Conservation (phyloP, 345 rosid species). For the Theobroma cacao region DNA sequence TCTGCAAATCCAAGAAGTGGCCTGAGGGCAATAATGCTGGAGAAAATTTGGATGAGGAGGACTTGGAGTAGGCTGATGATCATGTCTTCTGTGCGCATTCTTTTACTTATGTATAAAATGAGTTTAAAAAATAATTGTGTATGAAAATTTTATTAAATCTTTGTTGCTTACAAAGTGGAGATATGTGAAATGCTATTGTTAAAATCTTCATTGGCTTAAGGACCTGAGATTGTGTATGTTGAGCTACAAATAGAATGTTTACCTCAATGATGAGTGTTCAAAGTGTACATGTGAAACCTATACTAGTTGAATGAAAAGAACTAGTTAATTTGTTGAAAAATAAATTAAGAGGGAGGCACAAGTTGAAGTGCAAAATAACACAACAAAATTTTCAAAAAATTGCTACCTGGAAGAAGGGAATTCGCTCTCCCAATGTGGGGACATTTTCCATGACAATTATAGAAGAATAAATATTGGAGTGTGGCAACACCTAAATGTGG, state of each 20-base stretch:
- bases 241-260: neutral
- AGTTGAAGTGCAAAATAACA: no score
- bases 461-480: no score
- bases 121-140: neutral
- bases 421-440: no score
- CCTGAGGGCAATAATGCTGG: constrained; percentile 21
- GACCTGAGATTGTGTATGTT: neutral
- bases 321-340: no score
- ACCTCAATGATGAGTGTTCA: neutral
- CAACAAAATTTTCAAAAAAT: no score
- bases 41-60: neutral
- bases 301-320: no score
- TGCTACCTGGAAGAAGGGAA: no score
- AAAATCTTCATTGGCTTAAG: neutral
- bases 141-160: neutral
- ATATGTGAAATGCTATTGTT: neutral
- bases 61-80: neutral
- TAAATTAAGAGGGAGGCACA: no score
- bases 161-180: neutral
- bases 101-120: neutral
- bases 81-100: neutral
- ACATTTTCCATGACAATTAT: no score
- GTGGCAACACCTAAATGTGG: no score
- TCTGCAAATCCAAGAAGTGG: constrained; percentile 37
- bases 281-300: neutral